Evolutionary conservation across 2,329 filamentous ascomycete species (phyloP).

Genomic region (Tolypocladium cylindrosporum): DNA sequence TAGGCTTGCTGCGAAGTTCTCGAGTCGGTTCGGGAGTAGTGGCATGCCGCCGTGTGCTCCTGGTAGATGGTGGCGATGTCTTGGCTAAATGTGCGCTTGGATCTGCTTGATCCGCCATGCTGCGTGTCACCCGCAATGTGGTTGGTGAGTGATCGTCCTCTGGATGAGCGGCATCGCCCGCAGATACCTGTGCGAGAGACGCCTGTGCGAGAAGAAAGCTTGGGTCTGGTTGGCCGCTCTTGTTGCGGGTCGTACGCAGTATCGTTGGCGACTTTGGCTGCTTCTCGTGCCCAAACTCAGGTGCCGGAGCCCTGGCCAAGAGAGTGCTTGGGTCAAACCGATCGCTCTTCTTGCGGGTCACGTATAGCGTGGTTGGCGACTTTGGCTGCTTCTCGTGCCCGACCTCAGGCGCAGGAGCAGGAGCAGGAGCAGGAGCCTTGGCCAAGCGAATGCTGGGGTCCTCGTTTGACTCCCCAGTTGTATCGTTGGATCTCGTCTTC

Average conservation of each 20-base stretch:
- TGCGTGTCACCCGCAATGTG: conserved; percentile 17
- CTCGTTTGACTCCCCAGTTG: conserved; percentile 8
- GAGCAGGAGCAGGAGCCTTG: conserved; percentile 6
- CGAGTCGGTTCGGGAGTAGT: conserved; percentile 13
- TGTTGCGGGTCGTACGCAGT: conserved; percentile 17
- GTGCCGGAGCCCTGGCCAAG: conserved; percentile 12
- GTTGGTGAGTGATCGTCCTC: conserved; percentile 10
- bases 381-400: neutral
- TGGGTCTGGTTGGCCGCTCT: conserved; percentile 13
- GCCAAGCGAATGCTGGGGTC: conserved; percentile 19
- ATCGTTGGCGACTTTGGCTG: neutral
- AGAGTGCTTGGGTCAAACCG: conserved; percentile 17
- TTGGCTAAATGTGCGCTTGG: neutral
- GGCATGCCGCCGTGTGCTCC: conserved; percentile 10
- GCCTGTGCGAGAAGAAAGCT: conserved; percentile 14
- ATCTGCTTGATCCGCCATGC: conserved; percentile 6
- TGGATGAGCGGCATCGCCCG: conserved; percentile 4
- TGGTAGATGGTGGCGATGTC: conserved; percentile 6
- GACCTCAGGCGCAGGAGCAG: conserved; percentile 4
- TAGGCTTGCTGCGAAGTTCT: conserved; percentile 13
- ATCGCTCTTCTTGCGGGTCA: conserved; percentile 17
- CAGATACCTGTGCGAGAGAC: conserved; percentile 11
- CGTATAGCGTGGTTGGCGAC: conserved; percentile 7
- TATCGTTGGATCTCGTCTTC: conserved; percentile 12
- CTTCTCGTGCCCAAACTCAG: neutral